phyloP scores from a whole-genome alignment of 495 filamentous ascomycete genomes.

The Geopyxis carbonaria region DNA sequence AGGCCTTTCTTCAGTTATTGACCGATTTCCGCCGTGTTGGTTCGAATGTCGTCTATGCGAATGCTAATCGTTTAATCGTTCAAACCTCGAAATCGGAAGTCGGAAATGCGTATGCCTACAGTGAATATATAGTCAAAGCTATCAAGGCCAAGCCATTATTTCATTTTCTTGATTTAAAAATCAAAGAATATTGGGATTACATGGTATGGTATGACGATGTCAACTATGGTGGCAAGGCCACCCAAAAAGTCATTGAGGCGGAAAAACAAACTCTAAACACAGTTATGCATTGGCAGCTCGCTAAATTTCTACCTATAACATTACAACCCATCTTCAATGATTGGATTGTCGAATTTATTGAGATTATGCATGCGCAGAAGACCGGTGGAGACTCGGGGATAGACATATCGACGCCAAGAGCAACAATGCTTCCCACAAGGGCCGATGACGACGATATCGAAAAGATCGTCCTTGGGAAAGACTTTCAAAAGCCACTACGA shows the following conservation, averaged over 20 bases:
- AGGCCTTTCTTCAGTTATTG: constrained; percentile 93
- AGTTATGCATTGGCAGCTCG: constrained; percentile 97
- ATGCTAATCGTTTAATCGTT: constrained; percentile 68
- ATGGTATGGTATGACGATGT: constrained; percentile 99
- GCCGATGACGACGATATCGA: constrained; percentile 40
- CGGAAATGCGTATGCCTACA: constrained; percentile 91
- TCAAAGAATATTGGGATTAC: constrained; percentile 99
- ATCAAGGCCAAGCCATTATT: constrained; percentile 90
- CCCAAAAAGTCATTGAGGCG: constrained; percentile 59
- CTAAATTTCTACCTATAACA: constrained; percentile 61
- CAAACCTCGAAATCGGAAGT: constrained; percentile 96
- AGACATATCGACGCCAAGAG: constrained; percentile 43
- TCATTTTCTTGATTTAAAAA: constrained; percentile 91
- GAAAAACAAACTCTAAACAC: constrained; percentile 79
- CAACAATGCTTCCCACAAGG: constrained; percentile 48
- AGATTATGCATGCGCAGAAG: constrained; percentile 72
- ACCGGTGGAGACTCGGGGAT: constrained; percentile 25
- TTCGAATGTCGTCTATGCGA: constrained; percentile 83
- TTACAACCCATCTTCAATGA: constrained; percentile 79
- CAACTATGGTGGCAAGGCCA: constrained; percentile 94
- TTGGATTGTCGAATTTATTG: constrained; percentile 86
- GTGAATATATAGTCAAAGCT: constrained; percentile 90
- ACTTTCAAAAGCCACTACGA: constrained; percentile 76
- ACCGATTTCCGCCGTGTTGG: constrained; percentile 90
- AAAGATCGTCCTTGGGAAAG: constrained; percentile 48